Evolutionary conservation across 257 asterid species (phyloP), one percentile per base, ranked within the genome.

Genomic region (Lithospermum erythrorhizon): DNA sequence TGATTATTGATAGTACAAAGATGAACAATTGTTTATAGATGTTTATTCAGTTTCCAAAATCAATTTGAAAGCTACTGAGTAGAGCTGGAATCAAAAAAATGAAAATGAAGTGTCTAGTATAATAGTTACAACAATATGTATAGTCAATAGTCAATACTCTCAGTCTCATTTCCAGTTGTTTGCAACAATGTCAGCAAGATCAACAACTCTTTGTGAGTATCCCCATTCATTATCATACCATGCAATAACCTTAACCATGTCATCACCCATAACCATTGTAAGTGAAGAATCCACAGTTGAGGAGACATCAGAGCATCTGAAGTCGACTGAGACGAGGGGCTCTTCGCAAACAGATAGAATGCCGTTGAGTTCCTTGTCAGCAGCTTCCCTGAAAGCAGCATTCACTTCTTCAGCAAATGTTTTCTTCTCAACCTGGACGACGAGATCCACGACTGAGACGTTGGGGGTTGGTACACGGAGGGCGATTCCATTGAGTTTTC

Each of bases 191-290:
- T 87, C 83, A 59, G 96, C 97, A 70, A 90, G 90, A 79, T 90
- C 97, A 70, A 90, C 97, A 53, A 87, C 97, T 84, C 97, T 90
- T 80, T 90, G 97, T 21, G 97, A 90, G 83, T 90, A 90, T 7
- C 97, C 97, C 97, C 97, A 90, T 71, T 90, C 95, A 59, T 90
- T 90, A 71, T 90, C 97, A 55, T 87, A 90, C 97, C 96, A 90
- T 13, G 97, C 97, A 49, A 87, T 83, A 13, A 90, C 97, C 95
- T 87, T 90, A 6, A 87, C 91, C 96, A 85, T 90, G 73, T 90
- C 96, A 63, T 90, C 95, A 72, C 96, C 97, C 96, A 87, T 90
- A 22, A 90, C 97, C 97, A 90, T 87, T 1, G 97, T 90, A 58
- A 90, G 67, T 0, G 97, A 87, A 21, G 97, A 58, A 55, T 90